Percentiles rank a stretch among this genome's conserved stretches.
phyloP scores from a whole-genome alignment of 1,139 yeast genomes.

The Kluyveromyces marxianus region DNA sequence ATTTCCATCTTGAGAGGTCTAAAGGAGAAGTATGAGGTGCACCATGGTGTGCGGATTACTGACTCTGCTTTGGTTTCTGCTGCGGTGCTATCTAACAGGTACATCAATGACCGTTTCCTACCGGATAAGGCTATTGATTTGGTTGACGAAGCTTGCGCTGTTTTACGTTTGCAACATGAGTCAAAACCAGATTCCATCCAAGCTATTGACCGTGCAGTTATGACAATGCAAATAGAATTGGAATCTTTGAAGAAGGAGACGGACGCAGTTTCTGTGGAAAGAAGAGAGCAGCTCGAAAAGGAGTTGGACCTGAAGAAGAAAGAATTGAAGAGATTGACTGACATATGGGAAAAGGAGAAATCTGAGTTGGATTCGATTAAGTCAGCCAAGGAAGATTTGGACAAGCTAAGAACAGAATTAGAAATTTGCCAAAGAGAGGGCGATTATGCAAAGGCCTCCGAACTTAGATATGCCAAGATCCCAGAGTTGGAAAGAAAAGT shows the following conservation, averaged over 20 bases:
- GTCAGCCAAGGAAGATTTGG: conserved; percentile 71
- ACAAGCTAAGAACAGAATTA: conserved; percentile 73
- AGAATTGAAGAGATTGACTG: conserved; percentile 63
- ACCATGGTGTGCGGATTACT: conserved; percentile 94
- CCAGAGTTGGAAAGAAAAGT: conserved; percentile 69
- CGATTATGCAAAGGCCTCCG: conserved; percentile 82
- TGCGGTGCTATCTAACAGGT: conserved; percentile 82
- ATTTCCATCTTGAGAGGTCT: conserved; percentile 88
- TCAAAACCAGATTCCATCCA: conserved; percentile 94
- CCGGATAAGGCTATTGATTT: conserved; percentile 97
- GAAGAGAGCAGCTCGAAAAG: conserved; percentile 56
- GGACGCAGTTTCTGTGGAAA: conserved; percentile 73
- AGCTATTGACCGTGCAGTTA: conserved; percentile 76
- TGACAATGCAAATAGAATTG: conserved; percentile 91
- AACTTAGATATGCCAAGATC: conserved; percentile 75
- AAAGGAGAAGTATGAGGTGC: conserved; percentile 91
- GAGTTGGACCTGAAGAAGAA: conserved; percentile 55
- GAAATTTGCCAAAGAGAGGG: conserved; percentile 81
- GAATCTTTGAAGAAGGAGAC: conserved; percentile 91
- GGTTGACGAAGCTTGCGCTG: conserved; percentile 96
- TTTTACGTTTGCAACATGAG: conserved; percentile 88
- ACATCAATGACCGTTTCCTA: conserved; percentile 81
- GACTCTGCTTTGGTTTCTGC: conserved; percentile 94
- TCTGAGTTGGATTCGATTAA: conserved; percentile 68
- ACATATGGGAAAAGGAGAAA: conserved; percentile 81